Conservation (phyloP, 2,329 filamentous ascomycete genomes). For the Penicillium sclerotigenum region DNA sequence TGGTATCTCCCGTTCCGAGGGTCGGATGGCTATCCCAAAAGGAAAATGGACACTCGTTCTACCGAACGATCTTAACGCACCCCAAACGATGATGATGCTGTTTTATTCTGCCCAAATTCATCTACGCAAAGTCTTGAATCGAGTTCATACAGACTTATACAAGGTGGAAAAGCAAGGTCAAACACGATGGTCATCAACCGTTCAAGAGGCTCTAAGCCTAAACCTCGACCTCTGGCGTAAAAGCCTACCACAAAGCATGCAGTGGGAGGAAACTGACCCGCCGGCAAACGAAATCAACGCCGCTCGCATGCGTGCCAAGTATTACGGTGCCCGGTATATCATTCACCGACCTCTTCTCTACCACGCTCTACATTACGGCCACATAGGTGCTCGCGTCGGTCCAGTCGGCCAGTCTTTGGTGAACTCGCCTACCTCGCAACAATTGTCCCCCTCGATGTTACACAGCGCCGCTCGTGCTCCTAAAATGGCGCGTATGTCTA, state of each 20-base stretch:
- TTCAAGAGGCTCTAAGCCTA: slow-evolving; percentile 44
- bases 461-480: slow-evolving; percentile 25
- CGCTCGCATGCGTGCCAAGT: slow-evolving; percentile 85
- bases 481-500: slow-evolving; percentile 32
- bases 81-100: slow-evolving; percentile 48
- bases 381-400: slow-evolving; percentile 37
- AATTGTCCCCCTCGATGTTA: slow-evolving; percentile 36
- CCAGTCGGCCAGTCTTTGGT: slow-evolving; percentile 15
- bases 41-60: slow-evolving; percentile 35
- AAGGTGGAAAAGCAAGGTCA: slow-evolving; percentile 40
- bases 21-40: slow-evolving; percentile 41
- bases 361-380: slow-evolving; percentile 53
- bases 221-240: slow-evolving; percentile 54
- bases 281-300: slow-evolving; percentile 74
- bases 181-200: slow-evolving; percentile 36
- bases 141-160: slow-evolving; percentile 55
- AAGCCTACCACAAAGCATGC: slow-evolving; percentile 52
- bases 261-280: slow-evolving; percentile 64
- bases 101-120: slow-evolving; percentile 62
- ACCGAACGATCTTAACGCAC: slow-evolving; percentile 33
- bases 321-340: slow-evolving; percentile 88
- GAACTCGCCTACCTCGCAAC: slow-evolving; percentile 38
- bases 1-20: slow-evolving; percentile 57
- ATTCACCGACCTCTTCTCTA: slow-evolving; percentile 77
- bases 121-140: slow-evolving; percentile 56